Evolutionary conservation across 306 rosid genomes (phyloP), one percentile per base, ranked within the genome.

Genomic region (Astragalus glycyphyllos): DNA sequence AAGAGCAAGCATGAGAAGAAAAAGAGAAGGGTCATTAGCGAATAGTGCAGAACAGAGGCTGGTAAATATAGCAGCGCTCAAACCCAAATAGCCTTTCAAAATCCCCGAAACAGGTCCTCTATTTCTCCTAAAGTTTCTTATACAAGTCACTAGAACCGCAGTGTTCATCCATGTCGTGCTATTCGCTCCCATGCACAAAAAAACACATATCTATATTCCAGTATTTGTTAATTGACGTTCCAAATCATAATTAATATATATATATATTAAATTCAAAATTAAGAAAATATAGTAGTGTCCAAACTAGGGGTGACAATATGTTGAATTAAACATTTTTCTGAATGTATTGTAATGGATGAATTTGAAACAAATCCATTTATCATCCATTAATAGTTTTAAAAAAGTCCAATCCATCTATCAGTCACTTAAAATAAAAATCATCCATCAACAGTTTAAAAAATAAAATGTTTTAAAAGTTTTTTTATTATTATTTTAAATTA

Each of bases 21-120:
- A 73, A 11, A 37, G 29, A 4, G 86, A 57, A 32, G 89, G 86
- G 38, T 65, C 65, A 9, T 80, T 71, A 11, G 84, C 63, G 72
- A 81, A 79, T 2, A 82, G 17, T 29, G 86, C 81, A 38, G 82
- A 55, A 72, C 84, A 63, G 41, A 79, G 44, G 14, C 76, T 80
- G 11, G 86, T 85, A 55, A 82, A 85, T 69, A 79, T 82, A 49
- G 89, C 77, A 5, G 84, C 76, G 76, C 86, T 73, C 50, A 81
- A 71, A 23, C 81, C 85, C 7, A 81, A 72, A 67, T 72, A 81
- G 1, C 79, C 85, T 31, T 82, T 85, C 7, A 77, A 80, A 63
- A 85, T 85, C 3, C 89, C 86, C 2, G 84, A 72, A 69, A 82
- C 76, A 0, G 86, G 86, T 2, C 86, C 86, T 1, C 89, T 73